Conservation (phyloP, 768 basidiomycete genomes). For the Phlebiopsis flavidoalba region DNA sequence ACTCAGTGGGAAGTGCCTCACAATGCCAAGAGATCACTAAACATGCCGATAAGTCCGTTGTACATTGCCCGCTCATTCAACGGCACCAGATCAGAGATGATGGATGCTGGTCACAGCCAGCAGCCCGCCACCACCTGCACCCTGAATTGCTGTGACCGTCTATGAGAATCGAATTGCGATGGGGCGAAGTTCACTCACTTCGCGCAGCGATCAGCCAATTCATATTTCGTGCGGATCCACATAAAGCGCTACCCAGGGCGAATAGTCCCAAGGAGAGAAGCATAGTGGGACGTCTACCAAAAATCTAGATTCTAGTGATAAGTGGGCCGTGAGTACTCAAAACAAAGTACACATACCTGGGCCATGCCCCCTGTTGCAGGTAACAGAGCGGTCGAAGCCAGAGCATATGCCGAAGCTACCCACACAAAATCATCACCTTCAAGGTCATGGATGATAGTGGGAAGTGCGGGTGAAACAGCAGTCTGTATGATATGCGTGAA, state of each 20-base stretch:
- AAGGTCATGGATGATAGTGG: slow-evolving; percentile 8
- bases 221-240: slow-evolving; percentile 10
- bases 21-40: neutral
- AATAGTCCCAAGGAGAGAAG: slow-evolving; percentile 2
- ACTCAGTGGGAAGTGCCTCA: too few species aligned
- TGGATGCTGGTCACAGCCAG: neutral
- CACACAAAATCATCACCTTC: slow-evolving; percentile 6
- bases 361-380: slow-evolving; percentile 8
- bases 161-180: neutral
- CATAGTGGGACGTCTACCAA: slow-evolving; percentile 6
- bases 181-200: neutral
- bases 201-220: slow-evolving; percentile 11
- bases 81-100: slow-evolving; percentile 11
- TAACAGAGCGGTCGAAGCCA: slow-evolving; percentile 6
- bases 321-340: neutral
- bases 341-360: neutral
- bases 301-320: slow-evolving; percentile 7
- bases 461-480: slow-evolving; percentile 4
- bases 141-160: slow-evolving; percentile 6
- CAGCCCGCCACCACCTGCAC: slow-evolving; percentile 13
- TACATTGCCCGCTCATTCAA: slow-evolving; percentile 20
- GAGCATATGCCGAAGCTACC: slow-evolving; percentile 9
- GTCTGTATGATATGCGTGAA: neutral
- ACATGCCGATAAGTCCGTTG: slow-evolving; percentile 26
- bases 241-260: slow-evolving; percentile 8